A percentile compares a stretch with the other conserved stretches of the same genome.
Evolutionary conservation across 441 rosid genomes (phyloP).

Genomic region (Croton setiger): DNA sequence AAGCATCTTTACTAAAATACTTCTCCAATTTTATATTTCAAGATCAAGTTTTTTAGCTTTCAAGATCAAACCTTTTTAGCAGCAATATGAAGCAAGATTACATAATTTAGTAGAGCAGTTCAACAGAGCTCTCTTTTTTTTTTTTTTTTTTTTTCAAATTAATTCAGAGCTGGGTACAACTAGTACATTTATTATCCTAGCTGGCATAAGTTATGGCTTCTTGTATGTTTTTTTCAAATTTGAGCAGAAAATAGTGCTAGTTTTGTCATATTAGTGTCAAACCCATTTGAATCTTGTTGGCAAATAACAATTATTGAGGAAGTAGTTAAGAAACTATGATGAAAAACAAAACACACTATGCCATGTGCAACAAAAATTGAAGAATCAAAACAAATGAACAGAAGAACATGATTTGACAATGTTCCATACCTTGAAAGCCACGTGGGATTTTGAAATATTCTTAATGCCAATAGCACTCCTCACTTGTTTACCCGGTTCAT

Average conservation of each 20-base stretch:
- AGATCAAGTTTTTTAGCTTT: not conserved
- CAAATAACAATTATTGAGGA: constrained; percentile 8
- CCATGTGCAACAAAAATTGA: not conserved
- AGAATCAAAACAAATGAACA: not conserved
- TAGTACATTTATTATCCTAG: not conserved
- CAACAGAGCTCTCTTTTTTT: not conserved
- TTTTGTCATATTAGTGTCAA: not conserved
- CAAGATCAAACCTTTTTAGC: not conserved
- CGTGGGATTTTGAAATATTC: constrained; percentile 80
- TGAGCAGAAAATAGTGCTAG: not conserved
- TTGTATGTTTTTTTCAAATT: not conserved
- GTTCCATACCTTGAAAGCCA: constrained; percentile 80
- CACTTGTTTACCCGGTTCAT: constrained; percentile 97
- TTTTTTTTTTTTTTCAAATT: not conserved
- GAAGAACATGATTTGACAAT: not conserved
- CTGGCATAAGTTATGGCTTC: not conserved
- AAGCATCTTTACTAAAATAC: not conserved
- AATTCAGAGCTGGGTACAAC: constrained; percentile 1
- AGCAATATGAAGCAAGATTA: not conserved
- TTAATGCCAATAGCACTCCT: constrained; percentile 91
- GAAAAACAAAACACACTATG: not conserved
- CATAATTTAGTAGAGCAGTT: not conserved
- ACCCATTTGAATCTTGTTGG: not conserved
- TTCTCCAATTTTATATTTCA: not conserved
- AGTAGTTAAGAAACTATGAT: not conserved